phyloP scores from a whole-genome alignment of 495 filamentous ascomycete genomes.

The Daldinia loculata region DNA sequence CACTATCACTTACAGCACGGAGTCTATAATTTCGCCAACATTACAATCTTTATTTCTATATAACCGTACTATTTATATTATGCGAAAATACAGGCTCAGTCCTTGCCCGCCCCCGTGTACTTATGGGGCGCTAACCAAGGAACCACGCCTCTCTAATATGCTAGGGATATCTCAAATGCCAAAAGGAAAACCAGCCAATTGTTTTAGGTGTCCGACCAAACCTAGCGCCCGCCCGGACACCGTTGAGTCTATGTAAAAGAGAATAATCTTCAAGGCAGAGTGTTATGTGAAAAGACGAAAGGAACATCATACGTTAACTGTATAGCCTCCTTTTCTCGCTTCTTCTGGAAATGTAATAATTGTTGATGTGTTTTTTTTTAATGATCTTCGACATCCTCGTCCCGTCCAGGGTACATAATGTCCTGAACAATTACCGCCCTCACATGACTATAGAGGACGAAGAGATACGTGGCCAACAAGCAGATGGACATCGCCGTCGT shows the following conservation, averaged over 20 bases:
- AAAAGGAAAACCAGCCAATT: constrained; percentile 43
- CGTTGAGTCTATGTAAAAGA: constrained; percentile 20
- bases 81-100: constrained; percentile 9
- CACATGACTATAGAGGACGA: constrained; percentile 63
- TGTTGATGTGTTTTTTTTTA: constrained; percentile 20
- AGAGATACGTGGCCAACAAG: constrained; percentile 64
- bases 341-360: neutral
- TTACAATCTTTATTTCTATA: constrained; percentile 37
- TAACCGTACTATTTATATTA: constrained; percentile 32
- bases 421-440: constrained; percentile 63
- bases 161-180: constrained; percentile 37
- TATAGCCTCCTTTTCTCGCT: constrained; percentile 21
- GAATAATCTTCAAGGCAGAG: constrained; percentile 16
- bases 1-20: neutral
- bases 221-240: constrained; percentile 24
- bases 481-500: constrained; percentile 61
- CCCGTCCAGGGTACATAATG: constrained; percentile 72
- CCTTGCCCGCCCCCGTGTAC: constrained; percentile 17
- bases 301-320: constrained; percentile 38
- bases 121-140: constrained; percentile 20
- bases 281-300: constrained; percentile 16
- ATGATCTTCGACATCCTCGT: constrained; percentile 62
- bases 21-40: constrained; percentile 23
- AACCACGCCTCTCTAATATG: constrained; percentile 32
- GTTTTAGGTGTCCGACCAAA: constrained; percentile 29